phyloP scores from a whole-genome alignment of 495 filamentous ascomycete species.

The Daldinia caldariorum region DNA sequence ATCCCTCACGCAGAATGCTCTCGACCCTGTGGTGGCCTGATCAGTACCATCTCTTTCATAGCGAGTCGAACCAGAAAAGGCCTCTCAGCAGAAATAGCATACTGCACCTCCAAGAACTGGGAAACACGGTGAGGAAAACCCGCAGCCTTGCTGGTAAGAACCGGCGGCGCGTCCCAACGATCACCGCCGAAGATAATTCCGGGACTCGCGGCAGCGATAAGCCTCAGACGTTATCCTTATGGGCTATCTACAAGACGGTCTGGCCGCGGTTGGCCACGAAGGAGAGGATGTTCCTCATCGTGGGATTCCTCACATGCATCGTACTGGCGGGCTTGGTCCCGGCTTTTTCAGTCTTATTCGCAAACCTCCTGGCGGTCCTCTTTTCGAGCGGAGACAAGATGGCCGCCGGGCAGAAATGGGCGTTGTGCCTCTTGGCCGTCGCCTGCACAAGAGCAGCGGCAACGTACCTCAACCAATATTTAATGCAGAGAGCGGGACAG shows the following conservation, averaged over 20 bases:
- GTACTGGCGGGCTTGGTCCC: constrained; percentile 77
- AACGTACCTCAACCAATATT: constrained; percentile 72
- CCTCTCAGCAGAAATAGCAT: constrained; percentile 16
- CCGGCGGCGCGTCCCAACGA: constrained; percentile 4
- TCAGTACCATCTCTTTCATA: neutral
- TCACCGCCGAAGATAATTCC: neutral
- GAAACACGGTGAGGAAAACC: constrained; percentile 32
- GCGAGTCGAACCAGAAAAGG: neutral
- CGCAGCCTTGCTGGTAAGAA: constrained; percentile 12
- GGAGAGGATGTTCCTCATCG: constrained; percentile 64
- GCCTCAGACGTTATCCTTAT: constrained; percentile 54
- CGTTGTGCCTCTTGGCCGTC: constrained; percentile 73
- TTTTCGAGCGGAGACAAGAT: constrained; percentile 59
- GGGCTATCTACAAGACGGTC: constrained; percentile 74
- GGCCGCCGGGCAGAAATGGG: constrained; percentile 69
- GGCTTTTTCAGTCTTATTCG: constrained; percentile 79
- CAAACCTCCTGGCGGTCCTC: constrained; percentile 76
- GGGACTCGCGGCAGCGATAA: constrained; percentile 14
- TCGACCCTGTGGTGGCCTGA: constrained; percentile 9
- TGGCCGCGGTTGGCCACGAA: constrained; percentile 69
- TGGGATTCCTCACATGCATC: constrained; percentile 69
- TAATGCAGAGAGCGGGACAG: constrained; percentile 77
- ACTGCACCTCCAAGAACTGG: constrained; percentile 34
- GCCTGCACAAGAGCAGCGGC: constrained; percentile 71
- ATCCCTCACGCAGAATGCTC: constrained; percentile 1